Evolutionary conservation across 1,284 basidiomycete species (phyloP).

Genomic region (Tylopilus sp.): DNA sequence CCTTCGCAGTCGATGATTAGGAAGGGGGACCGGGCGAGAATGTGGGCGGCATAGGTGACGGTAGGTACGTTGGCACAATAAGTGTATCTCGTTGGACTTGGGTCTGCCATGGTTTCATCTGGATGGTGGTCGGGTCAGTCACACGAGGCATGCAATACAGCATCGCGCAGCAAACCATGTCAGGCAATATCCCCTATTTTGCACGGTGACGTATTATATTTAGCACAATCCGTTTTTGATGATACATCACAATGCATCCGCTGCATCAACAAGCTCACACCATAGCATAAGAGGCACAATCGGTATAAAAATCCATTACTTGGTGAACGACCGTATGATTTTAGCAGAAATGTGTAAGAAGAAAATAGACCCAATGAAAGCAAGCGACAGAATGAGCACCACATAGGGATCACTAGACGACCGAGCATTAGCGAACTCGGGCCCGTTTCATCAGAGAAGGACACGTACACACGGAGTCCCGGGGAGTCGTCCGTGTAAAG

Average conservation of each 20-base stretch:
- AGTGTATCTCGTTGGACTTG: slow-evolving; percentile 22
- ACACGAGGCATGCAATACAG: slow-evolving; percentile 19
- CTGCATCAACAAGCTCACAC: too few species aligned
- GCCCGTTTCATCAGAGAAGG: slow-evolving; percentile 1
- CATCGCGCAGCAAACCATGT: slow-evolving; percentile 20
- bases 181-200: slow-evolving; percentile 1
- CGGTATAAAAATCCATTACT: slow-evolving; percentile 47
- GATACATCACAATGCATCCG: too few species aligned
- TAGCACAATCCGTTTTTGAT: slow-evolving; percentile 8
- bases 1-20: slow-evolving; percentile 53
- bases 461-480: slow-evolving; percentile 93
- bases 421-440: slow-evolving; percentile 11
- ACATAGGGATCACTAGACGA: slow-evolving; percentile 92
- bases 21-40: slow-evolving; percentile 37
- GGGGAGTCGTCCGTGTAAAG: slow-evolving; percentile 98
- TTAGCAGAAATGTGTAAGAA: slow-evolving; percentile 99
- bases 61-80: slow-evolving; percentile 25
- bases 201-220: neutral
- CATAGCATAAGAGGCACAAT: neutral
- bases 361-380: slow-evolving; percentile 99
- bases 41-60: slow-evolving; percentile 27
- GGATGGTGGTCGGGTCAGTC: slow-evolving; percentile 1
- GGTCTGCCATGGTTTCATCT: slow-evolving; percentile 28
- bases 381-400: slow-evolving; percentile 95
- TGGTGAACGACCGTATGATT: slow-evolving; percentile 91